Base-by-base conservation (phyloP, 2,329 filamentous ascomycete species). In the Tympanopsis confertula region DNA sequence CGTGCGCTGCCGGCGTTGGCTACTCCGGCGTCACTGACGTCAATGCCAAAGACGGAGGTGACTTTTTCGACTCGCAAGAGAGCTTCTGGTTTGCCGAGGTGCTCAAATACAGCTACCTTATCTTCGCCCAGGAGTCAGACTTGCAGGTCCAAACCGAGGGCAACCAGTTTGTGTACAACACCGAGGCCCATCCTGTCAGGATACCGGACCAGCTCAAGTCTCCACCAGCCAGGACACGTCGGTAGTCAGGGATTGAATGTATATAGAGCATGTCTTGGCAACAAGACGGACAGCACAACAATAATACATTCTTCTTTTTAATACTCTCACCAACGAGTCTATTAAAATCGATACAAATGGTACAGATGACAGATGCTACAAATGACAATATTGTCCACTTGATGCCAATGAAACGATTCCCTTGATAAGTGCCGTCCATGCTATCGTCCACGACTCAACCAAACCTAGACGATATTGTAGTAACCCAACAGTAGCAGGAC, bases 1-100 rank as follows among this genome's bases (percentile, higher is more conserved):
- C 72, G 13, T 78, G 77, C 44, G 62, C 70, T 18, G 73, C 71
- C 0, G 74, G 72, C 5, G 78, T 71, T 17, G 86, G 82, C 5
- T 93, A 77, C 57, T 71, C 72, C 12, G 68, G 71, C 20, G 62
- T 93, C 39, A 54, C 49, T 0, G 57, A 93, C 52, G 83, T 93
- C 35, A 85, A 82, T 46, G 60, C 58, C 3, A 48, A 51, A 3
- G 66, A 64, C 20, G 84, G 83, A 7, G 82, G 82, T 1, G 57
- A 59, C 0, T 75, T 70, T 41, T 56, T 58, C 30, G 74, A 94
- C 54, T 79, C 81, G 54, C 82, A 89, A 66, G 85, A 94, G 61
- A 88, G 82, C 49, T 94, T 91, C 62, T 79, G 83, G 65, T 86
- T 93, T 55, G 86, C 86, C 0, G 86, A 94, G 63, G 82, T 87